Base-by-base conservation (phyloP, 129 eudicot genomes). In the Mikania micrantha region DNA sequence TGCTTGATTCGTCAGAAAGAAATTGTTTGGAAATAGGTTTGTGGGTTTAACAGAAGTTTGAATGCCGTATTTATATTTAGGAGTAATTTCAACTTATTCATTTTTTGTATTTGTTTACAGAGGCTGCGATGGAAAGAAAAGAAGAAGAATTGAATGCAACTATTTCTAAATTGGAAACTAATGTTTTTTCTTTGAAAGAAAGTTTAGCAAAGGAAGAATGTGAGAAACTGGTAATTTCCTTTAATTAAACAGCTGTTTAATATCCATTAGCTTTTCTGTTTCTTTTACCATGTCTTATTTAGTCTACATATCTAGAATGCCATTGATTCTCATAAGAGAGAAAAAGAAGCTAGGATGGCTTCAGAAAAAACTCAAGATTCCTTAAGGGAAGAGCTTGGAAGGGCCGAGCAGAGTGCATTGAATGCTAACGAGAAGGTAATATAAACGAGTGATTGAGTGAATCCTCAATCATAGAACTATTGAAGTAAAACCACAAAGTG, bases 91-190 rank as follows among this genome's bases (percentile, higher is more conserved):
- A 13, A 38, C 19, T 62, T 69, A 13, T 67, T 13, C 17, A 25
- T n/a, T 8, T 0, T 63, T 60, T 52, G 16, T 64, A 12, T 73
- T 25, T 62, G 41, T 59, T 58, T 69, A 49, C 49, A 85, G 91
- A 85, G 83, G 63, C 58, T 44, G 71, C 78, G 31, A 70, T 79
- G 79, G 71, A 74, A 70, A 74, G 41, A 5, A 85, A 77, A 72
- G 91, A 82, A 73, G 87, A 79, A 40, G 91, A 82, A 42, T 68
- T 82, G 41, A 82, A 82, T 53, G 40, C 75, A 5, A 63, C 75
- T 15, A 80, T 82, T 32, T 76, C 69, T 2, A 79, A 79, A 67
- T 25, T 85, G 66, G 80, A 78, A 69, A 64, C 52, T 16, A 74
- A 62, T 7, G 28, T 42, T 7, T 11, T 65, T 29, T 76, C 76